These are phyloP conservation scores for Cryptococcus sp. DNA, from an alignment of 1,284 basidiomycete species.

Conservation along the genomic window DNA sequence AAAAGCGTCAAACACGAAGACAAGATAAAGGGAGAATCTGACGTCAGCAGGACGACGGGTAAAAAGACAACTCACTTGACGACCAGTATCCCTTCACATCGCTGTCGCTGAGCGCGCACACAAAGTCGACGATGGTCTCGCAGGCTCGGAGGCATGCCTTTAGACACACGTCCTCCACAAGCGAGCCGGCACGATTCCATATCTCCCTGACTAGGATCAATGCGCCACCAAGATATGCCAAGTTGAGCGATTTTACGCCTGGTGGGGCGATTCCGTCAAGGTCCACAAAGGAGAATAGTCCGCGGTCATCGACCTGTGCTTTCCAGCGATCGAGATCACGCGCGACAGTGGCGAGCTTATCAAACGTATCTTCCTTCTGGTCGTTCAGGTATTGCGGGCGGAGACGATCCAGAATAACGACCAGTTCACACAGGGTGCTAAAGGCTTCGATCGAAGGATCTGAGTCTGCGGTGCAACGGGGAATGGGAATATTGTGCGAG, in stretches of 20 bases:
- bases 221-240: slow-evolving; percentile 6
- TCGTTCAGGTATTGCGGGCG: too few species aligned
- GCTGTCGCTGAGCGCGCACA: slow-evolving; percentile 1
- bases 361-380: not conserved
- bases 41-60: slow-evolving; percentile 3
- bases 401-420: too few species aligned
- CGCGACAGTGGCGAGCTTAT: slow-evolving; percentile 2
- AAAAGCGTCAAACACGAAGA: slow-evolving; percentile 16
- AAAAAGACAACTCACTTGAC: slow-evolving; percentile 5
- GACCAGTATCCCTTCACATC: slow-evolving; percentile 20
- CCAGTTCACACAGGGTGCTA: slow-evolving; percentile 9
- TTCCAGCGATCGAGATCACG: slow-evolving; percentile 14
- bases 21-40: slow-evolving; percentile 17
- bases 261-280: not conserved
- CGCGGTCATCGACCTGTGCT: slow-evolving; percentile 3
- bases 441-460: slow-evolving; percentile 14
- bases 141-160: slow-evolving; percentile 4
- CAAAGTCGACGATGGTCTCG: slow-evolving; percentile 12
- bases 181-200: slow-evolving; percentile 1
- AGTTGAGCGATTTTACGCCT: slow-evolving; percentile 8
- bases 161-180: slow-evolving; percentile 4
- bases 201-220: slow-evolving; percentile 8
- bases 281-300: slow-evolving; percentile 3
- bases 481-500: slow-evolving; percentile 6
- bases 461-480: not conserved